Percentiles rank a stretch among this genome's conserved stretches.
Evolutionary conservation across 352 stramenopile genomes (phyloP).

Genomic region (Globisporangium cylindrosporum): DNA sequence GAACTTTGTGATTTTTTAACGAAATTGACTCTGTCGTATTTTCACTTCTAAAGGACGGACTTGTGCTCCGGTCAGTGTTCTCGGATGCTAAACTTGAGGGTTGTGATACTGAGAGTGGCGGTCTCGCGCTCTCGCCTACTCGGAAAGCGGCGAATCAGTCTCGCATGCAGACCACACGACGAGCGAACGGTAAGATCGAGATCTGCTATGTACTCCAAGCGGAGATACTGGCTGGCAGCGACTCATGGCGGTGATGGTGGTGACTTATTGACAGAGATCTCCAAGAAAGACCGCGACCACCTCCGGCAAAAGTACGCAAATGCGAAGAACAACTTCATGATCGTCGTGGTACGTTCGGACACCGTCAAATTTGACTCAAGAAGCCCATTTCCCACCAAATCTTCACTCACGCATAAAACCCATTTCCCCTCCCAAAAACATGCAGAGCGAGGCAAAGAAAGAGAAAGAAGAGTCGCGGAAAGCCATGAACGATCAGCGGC

Average conservation of each 20-base stretch:
- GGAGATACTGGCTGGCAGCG: too few species aligned
- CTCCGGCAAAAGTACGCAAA: constrained; percentile 78
- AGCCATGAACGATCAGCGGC: constrained; percentile 51
- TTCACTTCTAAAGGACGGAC: constrained; percentile 43
- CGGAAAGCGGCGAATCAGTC: constrained; percentile 14
- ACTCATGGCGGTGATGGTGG: not conserved
- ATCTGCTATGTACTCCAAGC: too few species aligned
- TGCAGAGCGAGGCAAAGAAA: constrained; percentile 64
- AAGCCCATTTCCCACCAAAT: not conserved
- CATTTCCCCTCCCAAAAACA: not conserved
- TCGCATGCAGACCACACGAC: constrained; percentile 13
- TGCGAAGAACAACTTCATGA: constrained; percentile 74
- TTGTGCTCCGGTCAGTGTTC: constrained; percentile 67
- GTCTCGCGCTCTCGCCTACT: constrained; percentile 10
- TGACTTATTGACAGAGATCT: constrained; percentile 30
- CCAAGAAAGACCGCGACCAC: constrained; percentile 60
- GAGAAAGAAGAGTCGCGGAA: constrained; percentile 66
- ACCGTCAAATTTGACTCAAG: constrained; percentile 1
- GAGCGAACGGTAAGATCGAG: constrained; percentile 12
- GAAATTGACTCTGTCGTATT: not conserved
- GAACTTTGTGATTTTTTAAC: not conserved
- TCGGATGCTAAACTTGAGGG: constrained; percentile 20
- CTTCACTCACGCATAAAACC: not conserved
- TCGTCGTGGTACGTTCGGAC: constrained; percentile 41
- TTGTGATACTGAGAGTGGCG: not conserved